Conservation (phyloP, 768 basidiomycete genomes). For the Hydnum rufescens region DNA sequence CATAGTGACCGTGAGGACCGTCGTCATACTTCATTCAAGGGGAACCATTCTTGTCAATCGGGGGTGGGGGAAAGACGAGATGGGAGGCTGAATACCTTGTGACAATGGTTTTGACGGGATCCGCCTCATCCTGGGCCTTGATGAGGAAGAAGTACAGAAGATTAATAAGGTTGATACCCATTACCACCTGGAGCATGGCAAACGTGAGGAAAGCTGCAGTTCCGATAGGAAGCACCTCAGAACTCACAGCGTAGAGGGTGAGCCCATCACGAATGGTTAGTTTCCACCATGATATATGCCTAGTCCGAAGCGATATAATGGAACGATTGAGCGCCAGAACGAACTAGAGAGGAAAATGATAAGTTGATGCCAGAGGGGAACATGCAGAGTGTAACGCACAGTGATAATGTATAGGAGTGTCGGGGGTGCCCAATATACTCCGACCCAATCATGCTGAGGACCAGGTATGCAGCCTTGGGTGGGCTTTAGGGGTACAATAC, state of each 20-base stretch:
- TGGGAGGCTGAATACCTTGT: too few relatives aligned
- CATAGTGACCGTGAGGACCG: conserved; percentile 76
- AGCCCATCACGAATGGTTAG: conserved; percentile 80
- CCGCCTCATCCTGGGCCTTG: conserved; percentile 35
- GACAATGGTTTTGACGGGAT: conserved; percentile 66
- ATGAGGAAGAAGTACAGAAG: conserved; percentile 77
- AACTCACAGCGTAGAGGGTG: conserved; percentile 56
- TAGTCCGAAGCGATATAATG: conserved; percentile 33
- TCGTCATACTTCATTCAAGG: conserved; percentile 46
- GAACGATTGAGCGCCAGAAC: conserved; percentile 41
- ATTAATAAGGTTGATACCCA: conserved; percentile 64
- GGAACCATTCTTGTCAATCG: conserved; percentile 3
- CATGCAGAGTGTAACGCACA: conserved; percentile 24
- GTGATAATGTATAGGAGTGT: conserved; percentile 52
- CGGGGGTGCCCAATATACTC: conserved; percentile 66
- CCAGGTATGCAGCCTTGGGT: conserved; percentile 80
- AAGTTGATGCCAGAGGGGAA: not conserved
- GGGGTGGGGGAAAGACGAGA: conserved; percentile 4
- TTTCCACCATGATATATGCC: conserved; percentile 51
- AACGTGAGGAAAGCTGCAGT: conserved; percentile 5
- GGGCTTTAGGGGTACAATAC: conserved; percentile 45
- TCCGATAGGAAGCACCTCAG: not conserved
- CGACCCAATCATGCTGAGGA: conserved; percentile 56
- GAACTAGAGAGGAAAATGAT: conserved; percentile 22
- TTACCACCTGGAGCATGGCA: conserved; percentile 31